A percentile compares a stretch with the other conserved stretches of the same genome.
Conservation (phyloP, 257 asterid species). For the Scutellaria barbata region DNA sequence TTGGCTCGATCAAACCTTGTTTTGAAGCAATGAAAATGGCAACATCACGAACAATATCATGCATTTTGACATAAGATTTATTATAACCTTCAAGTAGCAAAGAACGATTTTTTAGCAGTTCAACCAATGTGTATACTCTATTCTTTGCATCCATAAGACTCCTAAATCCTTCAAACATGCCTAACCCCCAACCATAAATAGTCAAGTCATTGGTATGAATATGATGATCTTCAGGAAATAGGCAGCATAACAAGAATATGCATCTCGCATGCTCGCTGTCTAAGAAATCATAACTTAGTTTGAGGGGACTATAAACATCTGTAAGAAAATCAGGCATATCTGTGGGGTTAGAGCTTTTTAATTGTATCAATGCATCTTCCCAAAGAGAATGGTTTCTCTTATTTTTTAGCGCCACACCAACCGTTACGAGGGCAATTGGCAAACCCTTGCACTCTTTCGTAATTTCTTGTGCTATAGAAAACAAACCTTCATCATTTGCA, state of each 20-base stretch:
- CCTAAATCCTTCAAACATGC: conserved; percentile 2
- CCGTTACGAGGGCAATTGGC: conserved; percentile 41
- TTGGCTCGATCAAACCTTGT: not conserved
- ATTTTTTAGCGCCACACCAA: conserved; percentile 31
- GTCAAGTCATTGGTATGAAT: conserved; percentile 20
- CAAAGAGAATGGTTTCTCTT: not conserved
- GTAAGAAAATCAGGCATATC: not conserved
- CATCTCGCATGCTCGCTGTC: not conserved
- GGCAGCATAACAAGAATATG: conserved; percentile 21
- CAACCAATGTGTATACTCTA: not conserved
- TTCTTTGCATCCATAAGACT: not conserved
- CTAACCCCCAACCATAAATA: conserved; percentile 21
- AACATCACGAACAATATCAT: conserved; percentile 35
- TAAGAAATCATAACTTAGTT: conserved; percentile 30
- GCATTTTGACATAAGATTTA: not conserved
- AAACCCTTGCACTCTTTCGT: conserved; percentile 37
- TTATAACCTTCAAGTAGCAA: not conserved
- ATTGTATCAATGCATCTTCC: conserved; percentile 33
- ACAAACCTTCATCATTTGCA: conserved; percentile 8
- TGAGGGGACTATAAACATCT: conserved; percentile 27
- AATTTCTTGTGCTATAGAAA: conserved; percentile 26
- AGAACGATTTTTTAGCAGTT: conserved; percentile 7
- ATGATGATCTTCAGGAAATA: conserved; percentile 19
- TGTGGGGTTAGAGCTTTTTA: not conserved
- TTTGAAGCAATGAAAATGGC: conserved; percentile 23